Evolutionary conservation across 805 yeast species (phyloP).

Genomic region (Schwanniomyces polymorphus): DNA sequence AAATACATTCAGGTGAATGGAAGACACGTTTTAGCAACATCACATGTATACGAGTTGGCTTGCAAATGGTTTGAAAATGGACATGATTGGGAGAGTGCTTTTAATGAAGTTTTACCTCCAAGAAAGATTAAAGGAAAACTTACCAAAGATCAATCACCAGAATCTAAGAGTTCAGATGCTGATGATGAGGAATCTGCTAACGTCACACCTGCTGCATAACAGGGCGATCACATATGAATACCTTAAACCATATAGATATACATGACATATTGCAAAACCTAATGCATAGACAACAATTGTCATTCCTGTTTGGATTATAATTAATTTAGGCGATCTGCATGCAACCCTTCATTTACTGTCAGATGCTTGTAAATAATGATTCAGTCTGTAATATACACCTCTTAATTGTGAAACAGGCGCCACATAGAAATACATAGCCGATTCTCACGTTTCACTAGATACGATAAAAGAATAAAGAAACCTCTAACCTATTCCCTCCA

Average conservation of each 20-base stretch:
- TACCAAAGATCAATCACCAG: neutral
- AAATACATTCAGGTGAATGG: conserved; percentile 82
- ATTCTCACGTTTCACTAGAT: too few relatives aligned
- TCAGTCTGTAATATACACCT: too few relatives aligned
- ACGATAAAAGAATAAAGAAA: too few relatives aligned
- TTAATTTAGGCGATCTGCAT: too few relatives aligned
- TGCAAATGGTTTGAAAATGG: conserved; percentile 71
- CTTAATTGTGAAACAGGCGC: too few relatives aligned
- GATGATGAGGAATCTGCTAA: neutral
- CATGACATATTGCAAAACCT: too few relatives aligned
- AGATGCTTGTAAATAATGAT: too few relatives aligned
- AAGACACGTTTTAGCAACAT: conserved; percentile 85
- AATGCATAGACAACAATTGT: too few relatives aligned
- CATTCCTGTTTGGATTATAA: too few relatives aligned
- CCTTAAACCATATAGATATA: neutral
- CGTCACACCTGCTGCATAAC: neutral
- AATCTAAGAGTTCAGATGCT: neutral
- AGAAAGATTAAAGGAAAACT: conserved; percentile 50
- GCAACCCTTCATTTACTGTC: too few relatives aligned
- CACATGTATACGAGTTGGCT: conserved; percentile 90
- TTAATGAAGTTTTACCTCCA: conserved; percentile 83
- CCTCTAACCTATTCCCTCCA: too few relatives aligned
- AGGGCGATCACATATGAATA: neutral
- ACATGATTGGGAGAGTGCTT: conserved; percentile 82
- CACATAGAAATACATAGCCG: too few relatives aligned